phyloP scores from a whole-genome alignment of 2,329 filamentous ascomycete genomes.

The Thyridium curvatum region DNA sequence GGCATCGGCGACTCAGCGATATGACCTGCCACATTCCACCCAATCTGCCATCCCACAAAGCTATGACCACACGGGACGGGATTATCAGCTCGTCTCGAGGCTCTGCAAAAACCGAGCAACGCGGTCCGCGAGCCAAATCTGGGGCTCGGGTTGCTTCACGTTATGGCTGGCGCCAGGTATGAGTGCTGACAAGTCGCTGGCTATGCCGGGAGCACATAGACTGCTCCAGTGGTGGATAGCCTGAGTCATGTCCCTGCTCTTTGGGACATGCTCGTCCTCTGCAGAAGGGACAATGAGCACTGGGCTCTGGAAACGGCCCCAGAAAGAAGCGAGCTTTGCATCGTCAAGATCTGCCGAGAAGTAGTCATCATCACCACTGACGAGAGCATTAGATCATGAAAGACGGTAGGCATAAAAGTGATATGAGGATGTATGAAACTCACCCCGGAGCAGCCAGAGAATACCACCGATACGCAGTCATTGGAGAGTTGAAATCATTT shows the following conservation, averaged over 20 bases:
- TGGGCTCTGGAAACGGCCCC: slow-evolving; percentile 54
- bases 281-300: slow-evolving; percentile 61
- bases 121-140: slow-evolving; percentile 41
- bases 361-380: slow-evolving; percentile 72
- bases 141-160: slow-evolving; percentile 37
- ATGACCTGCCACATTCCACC: no score
- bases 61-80: no score
- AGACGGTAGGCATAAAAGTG: neutral
- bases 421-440: slow-evolving; percentile 14
- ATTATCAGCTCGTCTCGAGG: slow-evolving; percentile 7
- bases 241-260: slow-evolving; percentile 46
- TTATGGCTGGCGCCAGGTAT: slow-evolving; percentile 48
- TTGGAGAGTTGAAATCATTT: slow-evolving; percentile 30
- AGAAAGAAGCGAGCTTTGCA: slow-evolving; percentile 53
- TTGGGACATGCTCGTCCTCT: slow-evolving; percentile 59
- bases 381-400: slow-evolving; percentile 1
- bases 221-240: slow-evolving; percentile 52
- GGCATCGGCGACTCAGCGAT: no score
- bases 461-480: slow-evolving; percentile 47
- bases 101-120: slow-evolving; percentile 38
- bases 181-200: slow-evolving; percentile 43
- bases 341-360: slow-evolving; percentile 73
- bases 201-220: slow-evolving; percentile 32
- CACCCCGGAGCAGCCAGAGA: slow-evolving; percentile 45
- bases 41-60: no score